Percentiles rank a stretch among this genome's conserved stretches.
Conservation (phyloP, 805 yeast genomes). For the Zygoascus tannicola region DNA sequence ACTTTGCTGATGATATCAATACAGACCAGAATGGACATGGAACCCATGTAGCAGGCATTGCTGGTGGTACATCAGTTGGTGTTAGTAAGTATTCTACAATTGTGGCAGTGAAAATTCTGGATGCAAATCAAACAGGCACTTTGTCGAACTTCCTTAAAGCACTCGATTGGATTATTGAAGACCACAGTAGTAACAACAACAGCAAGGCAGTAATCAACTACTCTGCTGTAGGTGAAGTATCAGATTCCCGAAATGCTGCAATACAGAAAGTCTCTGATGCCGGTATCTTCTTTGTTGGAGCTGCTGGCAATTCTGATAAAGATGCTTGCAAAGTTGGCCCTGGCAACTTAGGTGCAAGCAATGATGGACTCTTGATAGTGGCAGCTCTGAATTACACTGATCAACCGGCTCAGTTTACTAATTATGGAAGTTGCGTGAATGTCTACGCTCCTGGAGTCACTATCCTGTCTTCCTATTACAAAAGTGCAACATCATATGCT, state of each 20-base stretch:
- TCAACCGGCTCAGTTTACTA: constrained; percentile 88
- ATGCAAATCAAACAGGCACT: constrained; percentile 46
- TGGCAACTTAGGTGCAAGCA: constrained; percentile 41
- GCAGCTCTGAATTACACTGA: constrained; percentile 91
- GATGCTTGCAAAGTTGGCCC: constrained; percentile 93
- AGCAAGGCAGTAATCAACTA: constrained; percentile 48
- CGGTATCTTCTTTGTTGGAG: constrained; percentile 88
- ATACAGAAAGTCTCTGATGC: constrained; percentile 83
- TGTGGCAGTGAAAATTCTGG: constrained; percentile 52
- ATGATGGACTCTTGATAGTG: constrained; percentile 59
- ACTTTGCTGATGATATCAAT: constrained; percentile 61
- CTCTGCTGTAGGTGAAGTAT: constrained; percentile 91
- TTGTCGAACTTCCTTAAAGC: constrained; percentile 54
- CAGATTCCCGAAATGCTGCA: constrained; percentile 78
- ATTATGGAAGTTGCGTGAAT: constrained; percentile 93
- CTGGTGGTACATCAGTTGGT: constrained; percentile 78
- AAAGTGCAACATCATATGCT: constrained; percentile 23
- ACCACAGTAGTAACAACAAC: constrained; percentile 45
- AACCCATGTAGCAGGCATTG: constrained; percentile 95
- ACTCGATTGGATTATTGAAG: constrained; percentile 59
- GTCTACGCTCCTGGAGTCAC: constrained; percentile 95
- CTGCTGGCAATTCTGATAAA: constrained; percentile 91
- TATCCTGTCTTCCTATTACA: constrained; percentile 47
- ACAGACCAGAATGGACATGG: constrained; percentile 94
- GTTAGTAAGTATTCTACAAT: constrained; percentile 49